A percentile compares a stretch with the other conserved stretches of the same genome.
phyloP scores from a whole-genome alignment of 2,329 filamentous ascomycete species.

The Aspergillus pseudoglaucus region DNA sequence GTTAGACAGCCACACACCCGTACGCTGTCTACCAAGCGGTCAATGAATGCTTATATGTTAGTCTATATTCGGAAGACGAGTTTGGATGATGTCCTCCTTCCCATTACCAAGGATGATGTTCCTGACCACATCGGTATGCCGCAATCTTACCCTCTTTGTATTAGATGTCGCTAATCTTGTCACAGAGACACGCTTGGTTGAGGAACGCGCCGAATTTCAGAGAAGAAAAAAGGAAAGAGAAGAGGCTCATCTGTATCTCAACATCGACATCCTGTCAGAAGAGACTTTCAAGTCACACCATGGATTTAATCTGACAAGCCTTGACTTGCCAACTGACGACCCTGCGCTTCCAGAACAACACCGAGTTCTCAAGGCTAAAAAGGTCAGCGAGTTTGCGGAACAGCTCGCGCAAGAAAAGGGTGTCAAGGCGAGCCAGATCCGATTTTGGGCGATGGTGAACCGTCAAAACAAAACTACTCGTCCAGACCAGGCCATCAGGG shows the following conservation, averaged over 20 bases:
- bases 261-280: constrained; percentile 73
- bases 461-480: constrained; percentile 94
- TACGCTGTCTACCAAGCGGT: constrained; percentile 58
- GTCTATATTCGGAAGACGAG: constrained; percentile 89
- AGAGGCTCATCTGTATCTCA: constrained; percentile 89
- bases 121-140: constrained; percentile 69
- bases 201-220: constrained; percentile 72
- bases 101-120: constrained; percentile 69
- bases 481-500: constrained; percentile 79
- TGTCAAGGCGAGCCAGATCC: constrained; percentile 62
- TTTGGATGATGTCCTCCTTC: constrained; percentile 73
- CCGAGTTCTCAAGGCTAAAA: constrained; percentile 67
- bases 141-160: constrained; percentile 2
- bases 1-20: constrained; percentile 60
- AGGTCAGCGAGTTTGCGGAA: constrained; percentile 66
- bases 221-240: constrained; percentile 80
- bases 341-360: constrained; percentile 66
- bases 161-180: constrained; percentile 14
- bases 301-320: constrained; percentile 73
- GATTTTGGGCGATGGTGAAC: constrained; percentile 97
- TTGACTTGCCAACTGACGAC: constrained; percentile 57
- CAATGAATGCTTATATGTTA: constrained; percentile 95
- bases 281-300: constrained; percentile 74
- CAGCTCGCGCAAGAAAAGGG: constrained; percentile 65
- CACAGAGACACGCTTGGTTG: constrained; percentile 64